Evolutionary conservation across 352 stramenopile species (phyloP).

Genomic region (Phytophthora capsici): DNA sequence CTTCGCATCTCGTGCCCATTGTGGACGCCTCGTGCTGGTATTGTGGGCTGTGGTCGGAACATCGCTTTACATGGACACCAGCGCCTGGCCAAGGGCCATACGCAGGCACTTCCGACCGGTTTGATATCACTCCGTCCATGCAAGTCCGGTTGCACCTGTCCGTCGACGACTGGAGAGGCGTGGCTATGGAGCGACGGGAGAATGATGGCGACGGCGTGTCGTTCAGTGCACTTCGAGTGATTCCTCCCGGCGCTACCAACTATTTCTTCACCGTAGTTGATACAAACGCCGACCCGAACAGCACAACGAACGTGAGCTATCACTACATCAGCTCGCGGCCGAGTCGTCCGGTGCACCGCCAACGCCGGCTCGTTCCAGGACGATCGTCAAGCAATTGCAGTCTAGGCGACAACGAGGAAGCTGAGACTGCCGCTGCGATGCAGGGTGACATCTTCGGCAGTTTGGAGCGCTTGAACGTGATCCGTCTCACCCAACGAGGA

Average conservation of each 20-base stretch:
- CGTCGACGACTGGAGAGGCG: constrained; percentile 72
- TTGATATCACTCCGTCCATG: constrained; percentile 46
- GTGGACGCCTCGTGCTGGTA: constrained; percentile 84
- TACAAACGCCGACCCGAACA: constrained; percentile 22
- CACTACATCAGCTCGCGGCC: constrained; percentile 50
- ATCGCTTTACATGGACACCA: constrained; percentile 76
- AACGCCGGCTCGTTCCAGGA: constrained; percentile 15
- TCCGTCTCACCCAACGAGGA: constrained; percentile 59
- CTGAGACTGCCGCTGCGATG: constrained; percentile 2
- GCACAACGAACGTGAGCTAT: constrained; percentile 35
- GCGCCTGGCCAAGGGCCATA: constrained; percentile 43
- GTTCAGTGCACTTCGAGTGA: constrained; percentile 64
- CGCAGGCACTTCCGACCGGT: constrained; percentile 32
- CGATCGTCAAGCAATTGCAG: constrained; percentile 5
- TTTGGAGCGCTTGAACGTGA: constrained; percentile 58
- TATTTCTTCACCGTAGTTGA: constrained; percentile 77
- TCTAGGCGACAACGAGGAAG: constrained; percentile 22
- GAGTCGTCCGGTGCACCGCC: constrained; percentile 27
- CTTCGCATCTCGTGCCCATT: constrained; percentile 52
- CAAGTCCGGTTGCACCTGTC: constrained; percentile 66
- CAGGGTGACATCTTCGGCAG: constrained; percentile 34
- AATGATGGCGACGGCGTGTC: constrained; percentile 42
- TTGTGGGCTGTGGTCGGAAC: constrained; percentile 75
- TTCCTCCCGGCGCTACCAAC: constrained; percentile 73
- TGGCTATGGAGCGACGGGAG: constrained; percentile 66